A percentile compares a stretch with the other conserved stretches of the same genome.
Conservation (phyloP, 164 flowering plant genomes). For the Chimonanthus praecox region DNA sequence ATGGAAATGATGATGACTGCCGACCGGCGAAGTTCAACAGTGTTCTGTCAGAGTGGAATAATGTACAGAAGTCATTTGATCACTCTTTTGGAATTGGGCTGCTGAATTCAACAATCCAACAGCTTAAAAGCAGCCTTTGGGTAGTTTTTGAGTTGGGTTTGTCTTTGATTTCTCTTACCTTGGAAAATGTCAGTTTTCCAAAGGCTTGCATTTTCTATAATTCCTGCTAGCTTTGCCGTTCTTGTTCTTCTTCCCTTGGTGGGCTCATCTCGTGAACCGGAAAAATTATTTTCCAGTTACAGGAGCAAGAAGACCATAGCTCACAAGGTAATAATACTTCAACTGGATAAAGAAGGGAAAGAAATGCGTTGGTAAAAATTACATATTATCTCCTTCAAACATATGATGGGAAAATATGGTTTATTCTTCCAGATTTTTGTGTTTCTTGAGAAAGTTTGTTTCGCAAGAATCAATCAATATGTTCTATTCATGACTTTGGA, state of each 20-base stretch:
- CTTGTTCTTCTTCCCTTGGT: slow-evolving; percentile 23
- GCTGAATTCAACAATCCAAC: background rate
- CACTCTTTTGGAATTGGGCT: background rate
- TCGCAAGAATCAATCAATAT: background rate
- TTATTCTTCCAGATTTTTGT: background rate
- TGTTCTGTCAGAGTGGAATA: background rate
- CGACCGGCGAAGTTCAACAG: background rate
- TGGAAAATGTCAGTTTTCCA: slow-evolving; percentile 11
- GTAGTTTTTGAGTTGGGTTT: background rate
- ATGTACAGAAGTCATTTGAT: background rate
- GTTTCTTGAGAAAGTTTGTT: background rate
- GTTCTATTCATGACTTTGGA: background rate
- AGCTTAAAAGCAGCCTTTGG: background rate
- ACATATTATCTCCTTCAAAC: background rate
- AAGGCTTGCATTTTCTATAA: slow-evolving; percentile 15
- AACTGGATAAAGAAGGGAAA: background rate
- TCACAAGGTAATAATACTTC: slow-evolving; percentile 32
- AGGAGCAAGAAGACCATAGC: slow-evolving; percentile 11
- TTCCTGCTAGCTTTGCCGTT: slow-evolving; percentile 19
- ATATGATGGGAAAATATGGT: background rate
- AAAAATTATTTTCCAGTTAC: background rate
- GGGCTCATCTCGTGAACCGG: slow-evolving; percentile 20
- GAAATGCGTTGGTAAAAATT: background rate
- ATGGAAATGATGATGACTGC: background rate
- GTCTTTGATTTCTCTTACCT: slow-evolving; percentile 2